phyloP scores from a whole-genome alignment of 176 grass and related monocot species.

The Carex cristatella region DNA sequence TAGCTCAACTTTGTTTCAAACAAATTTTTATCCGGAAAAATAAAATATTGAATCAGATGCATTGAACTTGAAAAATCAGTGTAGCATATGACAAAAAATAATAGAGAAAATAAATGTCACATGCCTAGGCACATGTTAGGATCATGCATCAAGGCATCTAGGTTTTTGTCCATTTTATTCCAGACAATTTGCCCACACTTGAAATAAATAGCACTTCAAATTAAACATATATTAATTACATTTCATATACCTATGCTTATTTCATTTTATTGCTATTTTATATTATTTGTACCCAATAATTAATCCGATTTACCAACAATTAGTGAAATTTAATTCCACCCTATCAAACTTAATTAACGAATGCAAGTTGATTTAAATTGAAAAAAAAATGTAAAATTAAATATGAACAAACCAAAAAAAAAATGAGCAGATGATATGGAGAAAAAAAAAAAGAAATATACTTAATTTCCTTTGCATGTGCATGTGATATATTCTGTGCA shows the following conservation, averaged over 20 bases:
- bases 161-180: slow-evolving; percentile 8
- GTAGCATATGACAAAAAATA: background rate
- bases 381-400: no score
- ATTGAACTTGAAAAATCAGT: background rate
- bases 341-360: no score
- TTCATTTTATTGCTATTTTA: no score
- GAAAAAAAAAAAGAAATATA: no score
- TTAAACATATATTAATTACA: background rate
- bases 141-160: background rate
- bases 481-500: background rate
- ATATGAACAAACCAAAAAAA: no score
- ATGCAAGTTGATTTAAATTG: no score
- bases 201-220: background rate
- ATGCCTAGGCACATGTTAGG: background rate
- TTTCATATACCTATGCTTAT: background rate
- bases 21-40: no score
- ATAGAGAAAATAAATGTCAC: background rate
- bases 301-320: no score
- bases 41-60: background rate
- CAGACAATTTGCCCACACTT: slow-evolving; percentile 1
- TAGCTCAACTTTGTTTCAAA: no score
- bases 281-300: background rate
- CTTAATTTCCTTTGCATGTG: background rate
- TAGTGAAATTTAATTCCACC: no score
- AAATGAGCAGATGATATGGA: no score